A percentile compares a stretch with the other conserved stretches of the same genome.
phyloP scores from a whole-genome alignment of 768 basidiomycete species.

The Boletus sensibilis region DNA sequence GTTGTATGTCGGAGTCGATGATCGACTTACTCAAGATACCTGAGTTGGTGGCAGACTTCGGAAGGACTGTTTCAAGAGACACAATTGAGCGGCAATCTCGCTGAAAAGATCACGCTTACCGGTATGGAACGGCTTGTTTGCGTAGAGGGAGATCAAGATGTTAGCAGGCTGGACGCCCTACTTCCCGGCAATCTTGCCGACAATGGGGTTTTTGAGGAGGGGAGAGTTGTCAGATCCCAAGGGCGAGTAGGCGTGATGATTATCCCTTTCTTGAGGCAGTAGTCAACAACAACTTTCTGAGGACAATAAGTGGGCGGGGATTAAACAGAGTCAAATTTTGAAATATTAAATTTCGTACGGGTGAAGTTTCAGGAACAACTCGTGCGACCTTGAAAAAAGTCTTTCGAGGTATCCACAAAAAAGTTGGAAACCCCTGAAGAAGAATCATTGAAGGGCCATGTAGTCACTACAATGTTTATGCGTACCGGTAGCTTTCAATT shows the following conservation, averaged over 20 bases:
- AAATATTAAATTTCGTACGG: constrained; percentile 41
- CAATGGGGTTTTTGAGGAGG: constrained; percentile 54
- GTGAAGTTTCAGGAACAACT: constrained; percentile 68
- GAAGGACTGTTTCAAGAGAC: constrained; percentile 44
- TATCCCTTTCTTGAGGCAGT: constrained; percentile 61
- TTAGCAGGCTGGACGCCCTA: constrained; percentile 57
- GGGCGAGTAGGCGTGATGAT: constrained; percentile 74
- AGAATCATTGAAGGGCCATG: not conserved
- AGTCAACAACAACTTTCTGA: constrained; percentile 61
- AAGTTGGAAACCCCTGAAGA: constrained; percentile 62
- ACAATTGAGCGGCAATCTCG: not conserved
- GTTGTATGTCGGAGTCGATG: not conserved
- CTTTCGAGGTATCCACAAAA: constrained; percentile 60
- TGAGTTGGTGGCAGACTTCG: constrained; percentile 69
- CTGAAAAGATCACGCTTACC: constrained; percentile 30
- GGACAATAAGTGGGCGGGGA: constrained; percentile 50
- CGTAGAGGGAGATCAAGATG: constrained; percentile 68
- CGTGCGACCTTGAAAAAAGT: constrained; percentile 53
- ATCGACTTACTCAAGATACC: constrained; percentile 51
- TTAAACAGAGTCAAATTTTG: not conserved
- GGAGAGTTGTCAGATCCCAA: constrained; percentile 69
- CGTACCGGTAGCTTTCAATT: constrained; percentile 69
- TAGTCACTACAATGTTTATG: not conserved
- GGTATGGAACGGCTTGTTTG: constrained; percentile 56
- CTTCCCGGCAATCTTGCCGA: constrained; percentile 59